phyloP scores from a whole-genome alignment of 148 eudicot genomes.

The Cornus florida region DNA sequence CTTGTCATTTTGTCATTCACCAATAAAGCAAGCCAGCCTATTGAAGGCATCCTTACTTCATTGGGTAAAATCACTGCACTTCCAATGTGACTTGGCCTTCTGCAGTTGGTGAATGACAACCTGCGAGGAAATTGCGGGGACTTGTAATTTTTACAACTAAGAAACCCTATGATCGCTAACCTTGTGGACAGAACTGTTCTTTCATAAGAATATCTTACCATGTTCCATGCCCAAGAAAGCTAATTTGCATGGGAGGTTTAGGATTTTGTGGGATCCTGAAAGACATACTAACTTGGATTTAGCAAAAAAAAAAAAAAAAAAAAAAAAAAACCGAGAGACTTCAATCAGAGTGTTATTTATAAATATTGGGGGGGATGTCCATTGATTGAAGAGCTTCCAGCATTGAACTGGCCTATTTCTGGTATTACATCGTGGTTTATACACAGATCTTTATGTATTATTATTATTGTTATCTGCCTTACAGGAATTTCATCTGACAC shows the following conservation, averaged over 20 bases:
- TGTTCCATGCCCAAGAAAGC: neutral
- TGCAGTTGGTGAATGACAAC: neutral
- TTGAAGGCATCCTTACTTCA: neutral
- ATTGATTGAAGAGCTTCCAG: neutral
- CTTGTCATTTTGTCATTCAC: neutral
- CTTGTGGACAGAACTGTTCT: no score
- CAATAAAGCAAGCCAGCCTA: neutral
- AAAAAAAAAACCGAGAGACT: no score
- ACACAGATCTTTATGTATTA: neutral
- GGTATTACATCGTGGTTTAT: neutral
- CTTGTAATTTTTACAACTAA: neutral
- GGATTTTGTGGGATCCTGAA: neutral
- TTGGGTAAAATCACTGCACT: neutral
- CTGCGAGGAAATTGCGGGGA: neutral
- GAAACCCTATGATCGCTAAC: neutral
- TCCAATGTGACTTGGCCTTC: neutral
- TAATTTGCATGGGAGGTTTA: neutral
- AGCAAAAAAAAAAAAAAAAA: no score
- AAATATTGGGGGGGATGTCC: neutral
- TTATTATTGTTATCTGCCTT: neutral
- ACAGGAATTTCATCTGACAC: slow-evolving; percentile 87
- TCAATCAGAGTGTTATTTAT: no score
- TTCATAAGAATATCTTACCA: neutral
- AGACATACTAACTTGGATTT: neutral
- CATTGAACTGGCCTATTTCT: neutral